These are phyloP conservation scores for Microstegium vimineum DNA, from an alignment of 176 grass and related monocot genomes.

Conservation along the genomic window DNA sequence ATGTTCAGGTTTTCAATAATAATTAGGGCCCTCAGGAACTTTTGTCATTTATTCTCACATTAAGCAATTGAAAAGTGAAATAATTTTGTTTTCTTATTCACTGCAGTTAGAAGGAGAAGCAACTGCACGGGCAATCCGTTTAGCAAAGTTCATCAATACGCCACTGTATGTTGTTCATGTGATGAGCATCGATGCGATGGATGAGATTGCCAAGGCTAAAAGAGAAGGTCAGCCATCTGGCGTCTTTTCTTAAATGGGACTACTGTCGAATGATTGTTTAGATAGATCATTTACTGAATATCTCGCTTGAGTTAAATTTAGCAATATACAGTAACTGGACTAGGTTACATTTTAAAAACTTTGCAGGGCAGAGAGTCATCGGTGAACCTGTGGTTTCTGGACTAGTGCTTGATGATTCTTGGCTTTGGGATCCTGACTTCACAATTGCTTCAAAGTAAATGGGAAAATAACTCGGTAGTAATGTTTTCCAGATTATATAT, in stretches of 20 bases:
- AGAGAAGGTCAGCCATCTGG: slow-evolving; percentile 54
- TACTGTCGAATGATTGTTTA: background rate
- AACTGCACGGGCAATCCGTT: slow-evolving; percentile 76
- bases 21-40: background rate
- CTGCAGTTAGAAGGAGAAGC: slow-evolving; percentile 94
- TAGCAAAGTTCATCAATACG: slow-evolving; percentile 85
- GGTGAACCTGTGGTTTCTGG: slow-evolving; percentile 97
- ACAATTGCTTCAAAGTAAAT: slow-evolving; percentile 76
- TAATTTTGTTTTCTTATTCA: slow-evolving; percentile 5
- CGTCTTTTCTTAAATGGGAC: background rate
- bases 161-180: slow-evolving; percentile 95
- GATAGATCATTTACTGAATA: slow-evolving; percentile 9
- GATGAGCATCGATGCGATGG: slow-evolving; percentile 97
- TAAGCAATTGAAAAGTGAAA: slow-evolving; percentile 4
- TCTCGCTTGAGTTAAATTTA: slow-evolving; percentile 9
- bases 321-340: background rate
- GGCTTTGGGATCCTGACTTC: slow-evolving; percentile 91
- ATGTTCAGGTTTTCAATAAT: background rate
- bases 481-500: slow-evolving; percentile 21
- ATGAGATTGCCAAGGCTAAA: slow-evolving; percentile 92
- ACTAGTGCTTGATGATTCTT: slow-evolving; percentile 90
- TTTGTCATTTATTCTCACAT: background rate
- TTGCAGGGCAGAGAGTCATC: slow-evolving; percentile 82
- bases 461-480: background rate
- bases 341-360: slow-evolving; percentile 23